Conservation (phyloP, 805 yeast species). For the Barnettozyma pratensis region DNA sequence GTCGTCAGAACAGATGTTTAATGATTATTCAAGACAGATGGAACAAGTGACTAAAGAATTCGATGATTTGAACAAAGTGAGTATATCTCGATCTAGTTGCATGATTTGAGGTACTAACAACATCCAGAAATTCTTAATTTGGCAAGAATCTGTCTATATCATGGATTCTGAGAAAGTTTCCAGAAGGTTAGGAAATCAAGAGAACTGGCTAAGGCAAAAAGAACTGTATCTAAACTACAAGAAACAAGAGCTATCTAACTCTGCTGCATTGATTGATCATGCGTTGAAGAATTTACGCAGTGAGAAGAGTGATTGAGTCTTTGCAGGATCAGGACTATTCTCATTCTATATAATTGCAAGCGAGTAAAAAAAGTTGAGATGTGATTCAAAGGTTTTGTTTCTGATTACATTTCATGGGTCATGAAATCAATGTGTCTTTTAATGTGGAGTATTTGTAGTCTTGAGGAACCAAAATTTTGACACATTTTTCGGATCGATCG, state of each 20-base stretch:
- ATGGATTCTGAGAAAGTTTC: constrained; percentile 21
- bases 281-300: constrained; percentile 18
- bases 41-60: constrained; percentile 18
- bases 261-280: constrained; percentile 21
- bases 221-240: constrained; percentile 16
- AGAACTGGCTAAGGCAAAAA: constrained; percentile 21
- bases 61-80: constrained; percentile 19
- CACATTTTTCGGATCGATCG: not conserved
- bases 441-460: not conserved
- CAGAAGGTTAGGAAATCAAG: constrained; percentile 14
- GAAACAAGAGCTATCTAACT: constrained; percentile 18
- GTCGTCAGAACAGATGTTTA: constrained; percentile 13
- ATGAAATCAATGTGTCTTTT: too few relatives aligned
- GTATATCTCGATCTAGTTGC: not conserved
- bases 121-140: constrained; percentile 17
- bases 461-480: not conserved
- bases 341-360: too few relatives aligned
- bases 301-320: not conserved
- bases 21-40: constrained; percentile 20
- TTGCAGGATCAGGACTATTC: not conserved
- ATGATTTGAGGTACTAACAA: too few relatives aligned
- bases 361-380: too few relatives aligned
- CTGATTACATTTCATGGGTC: too few relatives aligned
- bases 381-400: too few relatives aligned
- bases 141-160: constrained; percentile 25